Base-by-base conservation (phyloP, 169 alveolate genomes). In the Theileria annulata region DNA sequence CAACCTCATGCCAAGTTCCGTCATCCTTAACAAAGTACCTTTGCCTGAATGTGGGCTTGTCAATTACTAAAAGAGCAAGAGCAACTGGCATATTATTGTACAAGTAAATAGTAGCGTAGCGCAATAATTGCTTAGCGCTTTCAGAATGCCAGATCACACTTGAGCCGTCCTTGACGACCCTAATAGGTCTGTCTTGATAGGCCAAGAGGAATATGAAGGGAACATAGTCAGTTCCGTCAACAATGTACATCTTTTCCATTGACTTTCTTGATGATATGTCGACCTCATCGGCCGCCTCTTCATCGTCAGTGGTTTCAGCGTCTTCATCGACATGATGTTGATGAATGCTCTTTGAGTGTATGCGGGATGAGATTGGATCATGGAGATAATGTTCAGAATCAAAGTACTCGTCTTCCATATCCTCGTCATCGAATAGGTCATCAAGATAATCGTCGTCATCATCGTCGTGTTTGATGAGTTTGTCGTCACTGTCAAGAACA, bases 121-220 rank as follows among this genome's bases (percentile, higher is more conserved):
- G 33, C 8, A 62, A 21, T 47, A 62, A 17, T 21, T 30, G 37
- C 0, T 23, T 15, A 25, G 0, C 4, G 28, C 3, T 23, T 62
- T 19, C 25, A 15, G 37, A 8, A 5, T 62, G 48, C 71, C 71
- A 62, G 37, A 62, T 62, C 13, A 27, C n/a, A 17, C 25, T 25
- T n/a, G 2, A 10, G 25, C 48, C 48, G 71, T 62, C 71, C 10
- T 8, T 21, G 37, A 62, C 48, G 4, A 6, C 12, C 48, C 37
- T 15, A 27, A 62, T 62, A n/a, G 25, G 25, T 21, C 37, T 15
- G 37, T 23, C 31, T 21, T n/a, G 25, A 15, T 23, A 15, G 28
- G 71, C 51, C 23, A 21, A n/a, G 15, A 62, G 71, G 71, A 62
- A 62, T 37, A 62, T 23, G 71, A 62, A 62, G 48, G 71, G 71